Evolutionary conservation across 306 rosid species (phyloP).

Genomic region (Vigna hirtella): DNA sequence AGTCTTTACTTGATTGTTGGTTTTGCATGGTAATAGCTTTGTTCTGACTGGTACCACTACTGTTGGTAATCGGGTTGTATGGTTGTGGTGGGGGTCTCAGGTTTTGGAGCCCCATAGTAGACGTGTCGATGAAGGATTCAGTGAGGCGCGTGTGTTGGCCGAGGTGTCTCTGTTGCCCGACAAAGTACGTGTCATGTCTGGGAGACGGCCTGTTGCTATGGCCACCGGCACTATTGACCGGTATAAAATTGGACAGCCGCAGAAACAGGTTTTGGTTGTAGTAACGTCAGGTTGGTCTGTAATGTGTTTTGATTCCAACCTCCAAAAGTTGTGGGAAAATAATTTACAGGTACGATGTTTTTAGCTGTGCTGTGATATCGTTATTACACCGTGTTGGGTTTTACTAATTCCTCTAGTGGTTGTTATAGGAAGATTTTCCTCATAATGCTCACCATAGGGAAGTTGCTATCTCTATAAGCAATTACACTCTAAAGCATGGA

Average conservation of each 20-base stretch:
- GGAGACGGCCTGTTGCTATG: slow-evolving; percentile 97
- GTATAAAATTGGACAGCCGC: slow-evolving; percentile 66
- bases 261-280: slow-evolving; percentile 87
- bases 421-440: slow-evolving; percentile 85
- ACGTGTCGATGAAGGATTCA: slow-evolving; percentile 95
- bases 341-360: slow-evolving; percentile 75
- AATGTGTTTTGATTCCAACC: slow-evolving; percentile 97
- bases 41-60: slow-evolving; percentile 20
- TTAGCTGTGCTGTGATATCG: background rate
- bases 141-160: slow-evolving; percentile 74
- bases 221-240: slow-evolving; percentile 87
- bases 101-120: slow-evolving; percentile 90
- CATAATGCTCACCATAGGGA: slow-evolving; percentile 97
- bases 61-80: slow-evolving; percentile 28
- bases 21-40: slow-evolving; percentile 28
- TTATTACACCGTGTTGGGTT: slow-evolving; percentile 12
- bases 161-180: slow-evolving; percentile 92
- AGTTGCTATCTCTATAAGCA: slow-evolving; percentile 82
- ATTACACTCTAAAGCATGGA: slow-evolving; percentile 92
- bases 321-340: slow-evolving; percentile 87
- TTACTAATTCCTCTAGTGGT: slow-evolving; percentile 38
- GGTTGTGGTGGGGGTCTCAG: slow-evolving; percentile 48
- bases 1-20: background rate
- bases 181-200: slow-evolving; percentile 83
- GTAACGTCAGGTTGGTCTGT: slow-evolving; percentile 98